A percentile compares a stretch with the other conserved stretches of the same genome.
Conservation (phyloP, 129 eudicot genomes). For the Mikania micrantha region DNA sequence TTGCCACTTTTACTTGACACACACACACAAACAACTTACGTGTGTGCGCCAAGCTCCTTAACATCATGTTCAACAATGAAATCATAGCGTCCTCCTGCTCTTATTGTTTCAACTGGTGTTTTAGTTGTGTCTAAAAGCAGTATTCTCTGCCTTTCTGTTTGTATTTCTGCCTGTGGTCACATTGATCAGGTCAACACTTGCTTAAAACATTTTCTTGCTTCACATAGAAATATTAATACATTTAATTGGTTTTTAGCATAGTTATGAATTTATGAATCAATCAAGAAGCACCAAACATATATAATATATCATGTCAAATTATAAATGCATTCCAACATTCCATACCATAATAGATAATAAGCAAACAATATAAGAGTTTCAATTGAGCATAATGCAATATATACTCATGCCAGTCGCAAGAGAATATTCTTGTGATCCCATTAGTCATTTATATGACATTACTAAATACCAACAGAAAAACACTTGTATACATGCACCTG, state of each 20-base stretch:
- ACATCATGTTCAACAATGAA: constrained; percentile 98
- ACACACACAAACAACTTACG: constrained; percentile 47
- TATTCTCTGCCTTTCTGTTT: constrained; percentile 91
- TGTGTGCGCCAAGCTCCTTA: constrained; percentile 97
- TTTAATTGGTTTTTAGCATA: constrained; percentile 7
- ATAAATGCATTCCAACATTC: background rate
- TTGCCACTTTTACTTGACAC: background rate
- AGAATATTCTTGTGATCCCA: background rate
- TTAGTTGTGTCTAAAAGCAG: constrained; percentile 91
- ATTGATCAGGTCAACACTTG: constrained; percentile 11
- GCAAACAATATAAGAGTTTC: background rate
- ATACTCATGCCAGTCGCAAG: background rate
- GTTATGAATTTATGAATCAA: background rate
- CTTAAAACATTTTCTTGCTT: background rate
- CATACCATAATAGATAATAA: background rate
- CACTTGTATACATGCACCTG: background rate
- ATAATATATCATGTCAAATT: background rate
- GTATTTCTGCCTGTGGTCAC: constrained; percentile 83
- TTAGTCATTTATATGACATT: background rate
- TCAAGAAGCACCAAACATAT: constrained; percentile 1
- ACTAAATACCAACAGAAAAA: background rate
- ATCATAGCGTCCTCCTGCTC: constrained; percentile 97
- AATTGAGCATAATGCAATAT: background rate
- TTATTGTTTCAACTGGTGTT: constrained; percentile 89
- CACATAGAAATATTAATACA: background rate